Base-by-base conservation (phyloP, 495 filamentous ascomycete genomes). In the Articulospora tetracladia region DNA sequence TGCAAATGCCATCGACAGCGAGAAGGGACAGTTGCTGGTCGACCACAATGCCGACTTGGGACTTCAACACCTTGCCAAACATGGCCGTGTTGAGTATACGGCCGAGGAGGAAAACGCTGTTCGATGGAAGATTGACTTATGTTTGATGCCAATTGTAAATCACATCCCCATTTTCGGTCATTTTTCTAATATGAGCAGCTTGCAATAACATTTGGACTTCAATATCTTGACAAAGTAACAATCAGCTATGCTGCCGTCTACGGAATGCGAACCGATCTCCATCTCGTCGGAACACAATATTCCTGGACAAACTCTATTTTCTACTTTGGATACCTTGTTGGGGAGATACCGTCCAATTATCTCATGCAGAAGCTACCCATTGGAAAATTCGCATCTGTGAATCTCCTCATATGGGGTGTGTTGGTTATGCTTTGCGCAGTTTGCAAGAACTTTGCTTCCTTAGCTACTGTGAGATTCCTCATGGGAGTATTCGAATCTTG, bases 281-380 rank as follows among this genome's bases (percentile, higher is more conserved):
- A 70, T 30, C 49, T 62, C 26, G 47, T 54, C 19, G 55, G 54
- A 3, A 24, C 54, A 13, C 30, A 66, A 22, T 66, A 58, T 34
- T 58, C 52, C 20, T 66, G 63, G 63, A 23, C 17, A 2, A n/a
- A 10, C 15, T 62, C 59, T 11, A 62, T 62, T 26, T 57, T 57
- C 28, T 57, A 69, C 41, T 68, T 69, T 52, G 67, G 69, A 6
- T 71, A 70, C 53, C 68, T 71, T 17, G 70, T 65, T 62, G 77
- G 74, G 67, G 72, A 73, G 19, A 77, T 77, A 57, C 79, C 78
- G 1, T 75, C 73, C 3, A 74, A 79, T 1, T 72, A 69, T 58
- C 50, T 78, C 8, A 69, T 78, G 64, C 77, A 79, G 55, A 70
- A 70, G 15, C 59, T 77, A 17, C 75, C 75, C 0, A 71, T 76